phyloP scores from a whole-genome alignment of 2,329 filamentous ascomycete genomes.

The Ceratocystis diversiconidia region DNA sequence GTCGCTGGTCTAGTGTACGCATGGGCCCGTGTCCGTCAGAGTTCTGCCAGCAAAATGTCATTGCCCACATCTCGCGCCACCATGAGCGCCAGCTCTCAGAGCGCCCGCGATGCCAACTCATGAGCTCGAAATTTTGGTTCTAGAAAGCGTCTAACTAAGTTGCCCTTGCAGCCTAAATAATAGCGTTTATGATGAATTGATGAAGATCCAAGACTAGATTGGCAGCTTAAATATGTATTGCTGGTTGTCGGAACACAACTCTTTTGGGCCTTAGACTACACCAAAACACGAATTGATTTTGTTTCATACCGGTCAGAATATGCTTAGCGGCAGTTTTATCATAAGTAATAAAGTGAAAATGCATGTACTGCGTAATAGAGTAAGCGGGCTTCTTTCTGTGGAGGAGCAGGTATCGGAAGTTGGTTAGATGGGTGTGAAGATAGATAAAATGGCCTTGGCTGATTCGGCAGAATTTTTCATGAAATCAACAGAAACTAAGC shows the following conservation, averaged over 20 bases:
- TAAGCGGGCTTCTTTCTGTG: too few relatives aligned
- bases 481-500: too few relatives aligned
- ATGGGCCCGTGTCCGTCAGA: constrained; percentile 71
- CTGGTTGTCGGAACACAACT: neutral
- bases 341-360: too few relatives aligned
- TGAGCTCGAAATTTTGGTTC: constrained; percentile 18
- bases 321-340: too few relatives aligned
- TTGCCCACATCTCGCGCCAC: constrained; percentile 51
- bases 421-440: too few relatives aligned
- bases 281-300: neutral
- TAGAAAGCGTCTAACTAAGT: neutral
- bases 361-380: too few relatives aligned
- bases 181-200: constrained; percentile 1
- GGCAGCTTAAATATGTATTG: neutral
- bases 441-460: too few relatives aligned
- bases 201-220: constrained; percentile 7
- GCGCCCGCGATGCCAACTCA: constrained; percentile 69
- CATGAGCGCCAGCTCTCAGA: constrained; percentile 83
- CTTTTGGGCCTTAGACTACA: neutral
- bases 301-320: neutral
- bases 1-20: constrained; percentile 85
- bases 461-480: too few relatives aligned
- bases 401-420: too few relatives aligned
- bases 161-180: neutral
- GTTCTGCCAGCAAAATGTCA: constrained; percentile 47